phyloP scores from a whole-genome alignment of 495 filamentous ascomycete genomes.

The Bacidia gigantensis region DNA sequence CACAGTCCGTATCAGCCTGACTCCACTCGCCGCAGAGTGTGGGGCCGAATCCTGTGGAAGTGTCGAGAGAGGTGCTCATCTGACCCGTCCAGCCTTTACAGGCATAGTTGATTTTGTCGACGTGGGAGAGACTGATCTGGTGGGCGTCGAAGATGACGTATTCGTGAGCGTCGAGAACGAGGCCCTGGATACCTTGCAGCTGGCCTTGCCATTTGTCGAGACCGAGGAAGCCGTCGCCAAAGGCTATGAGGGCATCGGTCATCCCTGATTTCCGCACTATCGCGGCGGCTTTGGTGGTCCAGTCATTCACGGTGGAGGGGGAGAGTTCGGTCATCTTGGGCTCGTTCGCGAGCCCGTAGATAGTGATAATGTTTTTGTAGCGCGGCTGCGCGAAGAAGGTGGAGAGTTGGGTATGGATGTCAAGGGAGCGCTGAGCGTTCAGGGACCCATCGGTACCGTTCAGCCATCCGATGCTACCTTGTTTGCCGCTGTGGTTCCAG shows the following conservation, averaged over 20 bases:
- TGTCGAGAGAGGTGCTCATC: constrained; percentile 53
- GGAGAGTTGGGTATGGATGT: constrained; percentile 65
- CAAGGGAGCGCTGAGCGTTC: constrained; percentile 64
- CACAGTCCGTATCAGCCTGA: constrained; percentile 95
- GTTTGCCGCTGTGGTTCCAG: constrained; percentile 75
- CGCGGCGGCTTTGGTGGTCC: constrained; percentile 50
- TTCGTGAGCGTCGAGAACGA: constrained; percentile 87
- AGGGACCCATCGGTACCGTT: constrained; percentile 51
- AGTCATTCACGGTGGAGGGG: constrained; percentile 45
- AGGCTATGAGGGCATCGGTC: constrained; percentile 43
- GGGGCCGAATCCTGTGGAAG: constrained; percentile 70
- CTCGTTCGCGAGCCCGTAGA: constrained; percentile 82
- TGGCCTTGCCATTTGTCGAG: constrained; percentile 64
- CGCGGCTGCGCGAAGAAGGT: constrained; percentile 75
- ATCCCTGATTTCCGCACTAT: constrained; percentile 60
- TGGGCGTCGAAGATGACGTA: constrained; percentile 78
- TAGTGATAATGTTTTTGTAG: constrained; percentile 68
- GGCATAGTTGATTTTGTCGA: constrained; percentile 65
- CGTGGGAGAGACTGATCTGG: constrained; percentile 60
- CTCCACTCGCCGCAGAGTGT: constrained; percentile 98
- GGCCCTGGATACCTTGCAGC: constrained; percentile 36
- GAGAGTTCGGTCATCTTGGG: constrained; percentile 60
- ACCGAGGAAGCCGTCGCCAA: constrained; percentile 78
- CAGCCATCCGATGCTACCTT: constrained; percentile 61
- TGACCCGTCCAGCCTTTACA: constrained; percentile 78